Evolutionary conservation across 1,139 yeast genomes (phyloP).

Genomic region (Pichia sp.): DNA sequence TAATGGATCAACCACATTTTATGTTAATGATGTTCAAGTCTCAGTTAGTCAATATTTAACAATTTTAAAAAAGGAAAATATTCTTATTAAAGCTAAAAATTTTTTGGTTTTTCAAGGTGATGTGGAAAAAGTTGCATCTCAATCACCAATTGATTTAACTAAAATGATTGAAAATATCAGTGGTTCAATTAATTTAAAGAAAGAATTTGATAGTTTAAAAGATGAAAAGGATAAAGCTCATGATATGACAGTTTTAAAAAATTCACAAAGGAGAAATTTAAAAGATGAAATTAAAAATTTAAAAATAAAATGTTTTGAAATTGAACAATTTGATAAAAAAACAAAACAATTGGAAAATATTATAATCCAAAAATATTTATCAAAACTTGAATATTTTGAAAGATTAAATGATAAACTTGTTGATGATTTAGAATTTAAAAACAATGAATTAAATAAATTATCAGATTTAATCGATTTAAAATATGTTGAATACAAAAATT

Average conservation of each 20-base stretch:
- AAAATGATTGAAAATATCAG: constrained; percentile 73
- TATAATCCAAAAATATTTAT: constrained; percentile 47
- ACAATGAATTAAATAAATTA: background rate
- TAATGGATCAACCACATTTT: constrained; percentile 62
- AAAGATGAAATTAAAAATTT: constrained; percentile 76
- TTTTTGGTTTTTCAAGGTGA: constrained; percentile 96
- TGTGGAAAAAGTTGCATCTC: constrained; percentile 89
- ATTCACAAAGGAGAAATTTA: constrained; percentile 65
- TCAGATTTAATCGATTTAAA: constrained; percentile 25
- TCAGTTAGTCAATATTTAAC: constrained; percentile 60
- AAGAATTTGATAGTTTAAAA: constrained; percentile 61
- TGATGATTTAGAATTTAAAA: constrained; percentile 28
- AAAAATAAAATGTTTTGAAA: constrained; percentile 69
- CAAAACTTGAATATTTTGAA: constrained; percentile 66
- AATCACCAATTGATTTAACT: constrained; percentile 71
- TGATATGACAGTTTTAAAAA: constrained; percentile 57
- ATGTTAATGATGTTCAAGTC: constrained; percentile 56
- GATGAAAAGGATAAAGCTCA: constrained; percentile 64
- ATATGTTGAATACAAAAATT: constrained; percentile 19
- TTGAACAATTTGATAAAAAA: constrained; percentile 58
- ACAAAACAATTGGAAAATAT: constrained; percentile 44
- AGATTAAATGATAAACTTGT: constrained; percentile 27
- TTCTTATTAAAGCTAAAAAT: constrained; percentile 82
- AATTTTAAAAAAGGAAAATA: constrained; percentile 71
- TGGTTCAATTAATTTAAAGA: constrained; percentile 64